Evolutionary conservation across 1,284 basidiomycete species (phyloP).

Genomic region (Cystobasidium pallidum): DNA sequence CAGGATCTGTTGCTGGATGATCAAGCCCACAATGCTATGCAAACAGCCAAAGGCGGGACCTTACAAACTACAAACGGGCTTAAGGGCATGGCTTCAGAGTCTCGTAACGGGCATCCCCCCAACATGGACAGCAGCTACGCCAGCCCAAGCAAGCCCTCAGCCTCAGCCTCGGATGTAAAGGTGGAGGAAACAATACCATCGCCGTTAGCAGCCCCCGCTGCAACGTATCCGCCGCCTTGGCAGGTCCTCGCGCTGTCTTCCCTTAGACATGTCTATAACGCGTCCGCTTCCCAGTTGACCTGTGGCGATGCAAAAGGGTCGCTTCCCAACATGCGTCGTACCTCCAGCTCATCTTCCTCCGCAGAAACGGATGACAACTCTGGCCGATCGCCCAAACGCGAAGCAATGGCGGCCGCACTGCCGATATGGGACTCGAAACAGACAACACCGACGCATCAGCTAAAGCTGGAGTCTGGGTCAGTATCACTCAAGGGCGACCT

Average conservation of each 20-base stretch:
- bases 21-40: background rate
- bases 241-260: background rate
- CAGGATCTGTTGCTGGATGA: constrained; percentile 19
- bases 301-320: background rate
- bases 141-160: too few relatives aligned
- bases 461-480: background rate
- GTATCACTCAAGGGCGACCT: background rate
- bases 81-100: background rate
- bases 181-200: too few relatives aligned
- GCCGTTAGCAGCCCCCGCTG: background rate
- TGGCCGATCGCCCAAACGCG: background rate
- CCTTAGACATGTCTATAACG: constrained; percentile 3
- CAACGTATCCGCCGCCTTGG: background rate
- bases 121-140: too few relatives aligned
- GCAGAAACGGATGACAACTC: background rate
- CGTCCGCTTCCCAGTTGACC: background rate
- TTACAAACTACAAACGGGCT: background rate
- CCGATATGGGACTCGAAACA: background rate
- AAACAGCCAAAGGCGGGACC: background rate
- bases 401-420: background rate
- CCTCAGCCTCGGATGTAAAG: too few relatives aligned
- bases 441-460: background rate
- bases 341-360: background rate
- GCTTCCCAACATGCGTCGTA: background rate
- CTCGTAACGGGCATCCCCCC: background rate